Evolutionary conservation across 441 rosid genomes (phyloP), one percentile per base, ranked within the genome.

Genomic region (Viola pubescens): DNA sequence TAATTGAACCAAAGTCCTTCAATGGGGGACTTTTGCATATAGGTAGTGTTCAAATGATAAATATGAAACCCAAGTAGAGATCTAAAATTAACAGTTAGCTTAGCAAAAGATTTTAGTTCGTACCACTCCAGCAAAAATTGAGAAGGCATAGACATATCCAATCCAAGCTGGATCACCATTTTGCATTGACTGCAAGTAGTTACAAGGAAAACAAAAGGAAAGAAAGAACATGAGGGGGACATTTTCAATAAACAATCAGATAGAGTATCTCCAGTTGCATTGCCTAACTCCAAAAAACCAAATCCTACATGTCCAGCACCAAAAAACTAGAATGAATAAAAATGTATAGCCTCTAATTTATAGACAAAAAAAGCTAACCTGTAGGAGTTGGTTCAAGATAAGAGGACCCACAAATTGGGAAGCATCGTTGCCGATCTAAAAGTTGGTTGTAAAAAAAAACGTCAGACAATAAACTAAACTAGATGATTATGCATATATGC

Each of bases 381-480:
- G 77, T 66, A 95, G 71, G 63, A 95, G 91, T 72, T 73, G 78
- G 77, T 91, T 91, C 79, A 95, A 60, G 50, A 95, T 58, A 46
- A 95, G 87, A 13, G 99, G 99, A 66, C 98, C 99, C 67, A 87
- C 90, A 75, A 95, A 91, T 63, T 95, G 99, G 44, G 99, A 89
- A 73, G 77, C 73, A 77, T 95, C 99, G 67, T 89, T 91, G 71
- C 88, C 87, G 70, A 94, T 83, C 99, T 94, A 61, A 65, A 63
- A 60, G 66, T 62, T 9, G 9, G 49, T 46, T 9, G 2, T 26
- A 26, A 2, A 2, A 26, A 26, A 26, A 26, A 26, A 26, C 34
- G 2, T 26, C 34, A 26, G 34, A 26, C 2, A 2, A 14, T 12
- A 49, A 14, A 14, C 34, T 14, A 14, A 49, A 49, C 13, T 49